A percentile compares a stretch with the other conserved stretches of the same genome.
These are phyloP conservation scores for Volutella citrinella DNA, from an alignment of 2,329 filamentous ascomycete species.

Conservation along the genomic window DNA sequence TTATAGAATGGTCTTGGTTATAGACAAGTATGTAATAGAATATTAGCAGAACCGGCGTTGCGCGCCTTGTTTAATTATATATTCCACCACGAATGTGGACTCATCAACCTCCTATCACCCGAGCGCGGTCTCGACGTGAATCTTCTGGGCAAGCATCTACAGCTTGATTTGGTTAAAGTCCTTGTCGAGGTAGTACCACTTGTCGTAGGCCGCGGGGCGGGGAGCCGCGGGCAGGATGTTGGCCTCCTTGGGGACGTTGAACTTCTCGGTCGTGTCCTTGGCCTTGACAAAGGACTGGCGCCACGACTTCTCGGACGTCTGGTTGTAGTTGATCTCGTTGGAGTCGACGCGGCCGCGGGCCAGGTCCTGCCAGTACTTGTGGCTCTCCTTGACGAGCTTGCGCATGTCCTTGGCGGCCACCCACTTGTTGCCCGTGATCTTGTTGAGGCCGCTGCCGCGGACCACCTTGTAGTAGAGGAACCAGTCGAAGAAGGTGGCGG, in stretches of 20 bases:
- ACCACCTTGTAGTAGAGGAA: constrained; percentile 41
- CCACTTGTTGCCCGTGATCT: constrained; percentile 35
- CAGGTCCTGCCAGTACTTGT: constrained; percentile 38
- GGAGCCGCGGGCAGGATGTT: constrained; percentile 27
- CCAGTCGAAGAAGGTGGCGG: constrained; percentile 35
- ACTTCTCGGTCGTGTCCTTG: constrained; percentile 28
- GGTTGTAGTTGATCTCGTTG: constrained; percentile 38
- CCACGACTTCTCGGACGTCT: constrained; percentile 32
- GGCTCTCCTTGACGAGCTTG: constrained; percentile 33
- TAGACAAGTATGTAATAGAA: no score
- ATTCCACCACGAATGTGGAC: no score
- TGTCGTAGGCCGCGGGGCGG: constrained; percentile 30
- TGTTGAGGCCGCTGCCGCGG: constrained; percentile 32
- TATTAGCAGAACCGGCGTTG: no score
- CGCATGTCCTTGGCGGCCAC: constrained; percentile 32
- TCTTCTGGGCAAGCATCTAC: no score
- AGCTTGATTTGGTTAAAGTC: constrained; percentile 29
- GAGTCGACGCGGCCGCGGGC: constrained; percentile 34
- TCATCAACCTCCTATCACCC: no score
- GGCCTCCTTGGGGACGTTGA: constrained; percentile 29
- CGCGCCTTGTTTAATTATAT: no score
- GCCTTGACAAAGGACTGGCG: constrained; percentile 32
- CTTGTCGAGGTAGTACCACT: constrained; percentile 37
- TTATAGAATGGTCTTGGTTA: no score
- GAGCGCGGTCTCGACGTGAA: no score